Base-by-base conservation (phyloP, 164 flowering plant species). In the Pachysandra terminalis region DNA sequence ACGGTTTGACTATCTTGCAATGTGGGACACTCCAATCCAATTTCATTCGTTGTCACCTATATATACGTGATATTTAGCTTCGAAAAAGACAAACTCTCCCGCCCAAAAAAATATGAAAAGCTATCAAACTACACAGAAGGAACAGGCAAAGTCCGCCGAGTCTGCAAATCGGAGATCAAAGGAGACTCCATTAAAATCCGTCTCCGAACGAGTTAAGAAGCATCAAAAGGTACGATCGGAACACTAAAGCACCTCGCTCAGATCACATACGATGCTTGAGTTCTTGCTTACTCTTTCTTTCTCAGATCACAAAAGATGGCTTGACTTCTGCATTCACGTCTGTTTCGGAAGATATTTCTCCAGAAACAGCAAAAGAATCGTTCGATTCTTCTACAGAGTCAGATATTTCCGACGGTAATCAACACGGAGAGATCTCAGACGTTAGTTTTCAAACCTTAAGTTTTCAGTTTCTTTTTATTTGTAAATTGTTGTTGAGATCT, bases 101-200 rank as follows among this genome's bases (percentile, higher is more conserved):
- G 77, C 79, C 59, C n/a, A 73, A 48, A 26, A 41, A 40, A 64
- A 73, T 28, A 79, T 76, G 80, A 72, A 63, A 55, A 78, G 61
- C 22, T 10, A 22, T 59, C 72, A 74, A 74, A 79, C 80, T 25
- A 77, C 79, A 19, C 77, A 58, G 60, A 79, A 68, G 49, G 82
- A 78, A 3, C 71, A 14, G 0, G 1, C 52, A 1, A 68, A 72
- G 10, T 54, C 70, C 28, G 68, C 73, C 10, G 67, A 64, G 19
- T 53, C 66, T 66, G 37, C 68, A n/a, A 56, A 66, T 76, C 73
- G 77, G 62, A 68, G 67, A 59, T 55, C 73, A 26, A 77, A 68
- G 63, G 71, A 56, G 6, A 14, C 26, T 61, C 52, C 51, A 61
- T 37, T 23, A 19, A 61, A 65, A 62, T 69, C 64, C 35, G 10